Evolutionary conservation across 2,329 filamentous ascomycete species (phyloP), one percentile per base, ranked within the genome.

Genomic region (Monosporascus sp.): DNA sequence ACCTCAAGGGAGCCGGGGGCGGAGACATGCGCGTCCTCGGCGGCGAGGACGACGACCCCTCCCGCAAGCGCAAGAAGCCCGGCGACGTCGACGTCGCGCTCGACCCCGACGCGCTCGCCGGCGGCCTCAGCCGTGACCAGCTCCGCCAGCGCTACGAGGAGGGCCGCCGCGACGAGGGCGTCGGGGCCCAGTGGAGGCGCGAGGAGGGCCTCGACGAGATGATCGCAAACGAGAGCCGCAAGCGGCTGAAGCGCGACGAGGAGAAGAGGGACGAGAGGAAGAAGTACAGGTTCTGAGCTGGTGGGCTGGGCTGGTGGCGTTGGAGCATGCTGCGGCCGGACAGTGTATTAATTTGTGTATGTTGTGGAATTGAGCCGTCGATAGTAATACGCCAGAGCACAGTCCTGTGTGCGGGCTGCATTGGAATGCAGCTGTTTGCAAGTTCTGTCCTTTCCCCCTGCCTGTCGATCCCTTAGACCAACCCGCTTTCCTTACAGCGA

Each of bases 141-240:
- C 70, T 99, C 64, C 82, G 81, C 69, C 85, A 81, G 65, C 81
- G 87, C 66, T 99, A 95, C 65, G 92, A 97, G 54, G 84, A 75
- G 77, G 87, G 76, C 67, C 82, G 72, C 65, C 78, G 75, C 54
- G 80, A 86, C 59, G 87, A 88, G 67, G 84, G 85, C 18, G 70
- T 81, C 24, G 85, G 86, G 37, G 82, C 84, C 22, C 81, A 85
- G 63, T 90, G 87, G 82, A 82, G 84, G 54, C 78, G 80, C 71
- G 89, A 96, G 68, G 93, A 97, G 62, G 93, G 97, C 67, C 73
- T 99, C 53, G 93, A 87, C 64, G 89, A 96, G 65, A 95, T 99
- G 89, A 97, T 99, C 74, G 90, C 90, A 14, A 87, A 90, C 65
- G 94, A 97, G 74, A 90, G 86, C 66, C 82, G 90, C 60, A 97